Evolutionary conservation across 2,329 filamentous ascomycete genomes (phyloP).

Genomic region (Xylaria sp.): DNA sequence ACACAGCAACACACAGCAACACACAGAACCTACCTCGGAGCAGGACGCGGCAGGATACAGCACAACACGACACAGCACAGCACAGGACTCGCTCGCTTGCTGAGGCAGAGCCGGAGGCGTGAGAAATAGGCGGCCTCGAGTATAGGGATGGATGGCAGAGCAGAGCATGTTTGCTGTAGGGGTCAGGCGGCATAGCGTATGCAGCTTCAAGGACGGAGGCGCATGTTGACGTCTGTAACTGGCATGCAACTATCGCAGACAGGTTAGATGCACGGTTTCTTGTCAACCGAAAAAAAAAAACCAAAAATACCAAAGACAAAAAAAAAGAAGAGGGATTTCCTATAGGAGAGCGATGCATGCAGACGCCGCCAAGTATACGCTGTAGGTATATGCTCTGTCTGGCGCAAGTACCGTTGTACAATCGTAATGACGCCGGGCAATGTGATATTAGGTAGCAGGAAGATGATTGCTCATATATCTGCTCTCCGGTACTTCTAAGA

Average conservation of each 20-base stretch:
- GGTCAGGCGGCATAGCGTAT: slow-evolving; percentile 20
- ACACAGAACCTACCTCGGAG: too few species aligned
- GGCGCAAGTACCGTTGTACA: background rate
- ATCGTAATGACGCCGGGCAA: slow-evolving; percentile 14
- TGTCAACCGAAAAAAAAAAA: slow-evolving; percentile 16
- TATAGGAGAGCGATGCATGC: slow-evolving; percentile 3
- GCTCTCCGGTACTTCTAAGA: background rate
- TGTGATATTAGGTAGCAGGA: slow-evolving; percentile 10
- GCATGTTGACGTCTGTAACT: slow-evolving; percentile 39
- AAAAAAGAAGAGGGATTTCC: slow-evolving; percentile 4
- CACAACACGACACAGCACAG: background rate
- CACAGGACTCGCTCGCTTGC: slow-evolving; percentile 28
- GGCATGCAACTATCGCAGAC: slow-evolving; percentile 22
- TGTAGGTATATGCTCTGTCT: background rate
- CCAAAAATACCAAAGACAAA: background rate
- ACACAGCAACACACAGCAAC: slow-evolving; percentile 16
- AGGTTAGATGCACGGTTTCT: slow-evolving; percentile 33
- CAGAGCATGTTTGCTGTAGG: slow-evolving; percentile 18
- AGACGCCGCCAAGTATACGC: slow-evolving; percentile 2
- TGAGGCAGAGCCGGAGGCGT: slow-evolving; percentile 5
- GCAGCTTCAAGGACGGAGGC: slow-evolving; percentile 17
- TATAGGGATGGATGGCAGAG: slow-evolving; percentile 14
- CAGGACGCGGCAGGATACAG: slow-evolving; percentile 8
- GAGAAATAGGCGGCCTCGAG: slow-evolving; percentile 7
- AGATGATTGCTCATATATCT: slow-evolving; percentile 39